Conservation (phyloP, 345 rosid species). For the Hibiscus trionum region DNA sequence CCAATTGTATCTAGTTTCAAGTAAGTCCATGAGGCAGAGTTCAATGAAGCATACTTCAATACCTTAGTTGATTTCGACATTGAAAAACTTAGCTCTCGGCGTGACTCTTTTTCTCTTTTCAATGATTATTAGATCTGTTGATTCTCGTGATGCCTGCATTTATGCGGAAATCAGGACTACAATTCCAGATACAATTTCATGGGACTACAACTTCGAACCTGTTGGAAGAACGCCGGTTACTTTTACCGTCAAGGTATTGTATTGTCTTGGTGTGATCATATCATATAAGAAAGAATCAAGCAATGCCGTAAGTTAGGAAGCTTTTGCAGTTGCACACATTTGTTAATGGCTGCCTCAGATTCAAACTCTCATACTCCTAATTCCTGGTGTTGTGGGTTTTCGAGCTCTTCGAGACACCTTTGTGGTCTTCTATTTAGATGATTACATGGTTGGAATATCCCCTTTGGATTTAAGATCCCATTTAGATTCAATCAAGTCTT, state of each 20-base stretch:
- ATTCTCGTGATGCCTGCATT: conserved; percentile 61
- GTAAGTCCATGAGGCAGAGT: too few relatives aligned
- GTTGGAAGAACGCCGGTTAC: conserved; percentile 63
- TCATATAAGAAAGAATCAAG: not conserved
- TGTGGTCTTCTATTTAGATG: not conserved
- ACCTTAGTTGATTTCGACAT: too few relatives aligned
- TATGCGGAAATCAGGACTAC: conserved; percentile 87
- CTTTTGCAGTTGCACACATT: not conserved
- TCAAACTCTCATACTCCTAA: not conserved
- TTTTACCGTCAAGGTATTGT: conserved; percentile 66
- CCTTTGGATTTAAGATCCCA: not conserved
- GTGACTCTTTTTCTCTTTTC: too few relatives aligned
- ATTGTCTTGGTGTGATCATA: not conserved
- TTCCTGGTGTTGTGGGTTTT: not conserved
- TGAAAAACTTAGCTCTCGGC: too few relatives aligned
- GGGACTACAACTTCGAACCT: conserved; percentile 88
- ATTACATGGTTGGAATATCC: not conserved
- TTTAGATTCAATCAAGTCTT: not conserved
- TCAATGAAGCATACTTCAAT: too few relatives aligned
- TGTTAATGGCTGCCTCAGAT: not conserved
- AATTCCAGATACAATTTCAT: conserved; percentile 62
- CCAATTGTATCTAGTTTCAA: too few relatives aligned
- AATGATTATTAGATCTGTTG: conserved; percentile 46
- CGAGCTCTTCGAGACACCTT: not conserved
- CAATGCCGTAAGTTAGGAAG: not conserved